phyloP scores from a whole-genome alignment of 176 grass and related monocot species.

The Bolboschoenus planiculmis region DNA sequence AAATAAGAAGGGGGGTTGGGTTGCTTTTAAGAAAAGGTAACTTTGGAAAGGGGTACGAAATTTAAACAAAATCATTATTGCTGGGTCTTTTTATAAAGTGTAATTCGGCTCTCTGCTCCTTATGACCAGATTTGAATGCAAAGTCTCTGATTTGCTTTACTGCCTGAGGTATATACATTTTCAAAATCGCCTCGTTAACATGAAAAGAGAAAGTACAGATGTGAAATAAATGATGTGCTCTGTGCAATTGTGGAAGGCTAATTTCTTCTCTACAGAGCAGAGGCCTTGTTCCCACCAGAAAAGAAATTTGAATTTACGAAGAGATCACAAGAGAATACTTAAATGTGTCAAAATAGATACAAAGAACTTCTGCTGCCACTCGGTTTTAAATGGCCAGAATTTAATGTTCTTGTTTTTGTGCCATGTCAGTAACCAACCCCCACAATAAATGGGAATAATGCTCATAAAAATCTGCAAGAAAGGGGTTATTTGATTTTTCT shows the following conservation, averaged over 20 bases:
- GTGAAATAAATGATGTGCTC: conserved; percentile 16
- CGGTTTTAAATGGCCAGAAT: not conserved
- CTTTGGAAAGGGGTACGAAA: not conserved
- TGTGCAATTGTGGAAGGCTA: not conserved
- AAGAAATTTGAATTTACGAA: not conserved
- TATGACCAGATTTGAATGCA: conserved; percentile 9
- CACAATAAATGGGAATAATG: not conserved
- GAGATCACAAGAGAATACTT: not conserved
- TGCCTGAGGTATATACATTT: not conserved
- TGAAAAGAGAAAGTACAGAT: not conserved
- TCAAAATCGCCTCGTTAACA: conserved; percentile 8
- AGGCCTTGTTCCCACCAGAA: not conserved
- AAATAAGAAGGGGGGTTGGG: not conserved
- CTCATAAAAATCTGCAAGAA: not conserved
- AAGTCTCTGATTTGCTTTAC: not conserved
- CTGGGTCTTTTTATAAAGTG: conserved; percentile 17
- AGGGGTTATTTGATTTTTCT: not conserved
- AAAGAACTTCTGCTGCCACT: not conserved
- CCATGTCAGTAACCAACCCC: not conserved
- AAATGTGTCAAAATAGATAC: not conserved
- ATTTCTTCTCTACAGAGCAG: not conserved
- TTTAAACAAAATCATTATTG: conserved; percentile 24
- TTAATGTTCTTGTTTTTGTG: not conserved
- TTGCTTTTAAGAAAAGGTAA: conserved; percentile 25
- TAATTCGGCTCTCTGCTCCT: not conserved